Base-by-base conservation (phyloP, 306 rosid species). In the Pueraria montana region DNA sequence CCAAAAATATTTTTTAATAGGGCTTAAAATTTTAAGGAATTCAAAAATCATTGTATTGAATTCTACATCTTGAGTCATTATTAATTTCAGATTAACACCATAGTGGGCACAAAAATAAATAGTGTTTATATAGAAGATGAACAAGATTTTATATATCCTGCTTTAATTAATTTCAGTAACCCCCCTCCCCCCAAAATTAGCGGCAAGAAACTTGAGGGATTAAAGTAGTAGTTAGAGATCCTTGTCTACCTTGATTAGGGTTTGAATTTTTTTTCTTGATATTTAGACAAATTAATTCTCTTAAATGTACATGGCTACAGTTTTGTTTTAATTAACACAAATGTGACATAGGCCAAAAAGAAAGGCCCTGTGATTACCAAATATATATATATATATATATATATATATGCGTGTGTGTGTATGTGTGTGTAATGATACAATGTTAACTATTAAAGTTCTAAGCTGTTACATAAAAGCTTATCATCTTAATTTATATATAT, bases 131-230 rank as follows among this genome's bases (percentile, higher is more conserved):
- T 38, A 1, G 11, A 36, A 65, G 26, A 11, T 20, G n/a, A 20
- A 4, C 1, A 18, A 38, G 27, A 36, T 38, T 38, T 67, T 66
- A 42, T 38, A 6, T 38, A 17, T 20, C n/a, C 14, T 8, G 7
- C 16, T 67, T 40, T 67, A n/a, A 65, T 36, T 65, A 40, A 36
- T 66, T 38, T 40, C 23, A 20, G 27, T 9, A 38, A 2, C 40
- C 40, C 14, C 43, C 43, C 1, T 21, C 7, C 27, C 38, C 27
- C 71, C 49, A 34, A 18, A 67, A 67, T 67, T 40, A 38, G 52
- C 49, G 73, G 73, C 73, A 67, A 67, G 73, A 67, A 67, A 67
- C 7, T 36, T 67, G 73, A 18, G 52, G 52, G 73, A 40, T 67
- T 67, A 40, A 67, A 67, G 52, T 38, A 40, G 52, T 67, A 40